These are phyloP conservation scores for Raddia distichophylla DNA, from an alignment of 176 grass and related monocot genomes.

Conservation along the genomic window DNA sequence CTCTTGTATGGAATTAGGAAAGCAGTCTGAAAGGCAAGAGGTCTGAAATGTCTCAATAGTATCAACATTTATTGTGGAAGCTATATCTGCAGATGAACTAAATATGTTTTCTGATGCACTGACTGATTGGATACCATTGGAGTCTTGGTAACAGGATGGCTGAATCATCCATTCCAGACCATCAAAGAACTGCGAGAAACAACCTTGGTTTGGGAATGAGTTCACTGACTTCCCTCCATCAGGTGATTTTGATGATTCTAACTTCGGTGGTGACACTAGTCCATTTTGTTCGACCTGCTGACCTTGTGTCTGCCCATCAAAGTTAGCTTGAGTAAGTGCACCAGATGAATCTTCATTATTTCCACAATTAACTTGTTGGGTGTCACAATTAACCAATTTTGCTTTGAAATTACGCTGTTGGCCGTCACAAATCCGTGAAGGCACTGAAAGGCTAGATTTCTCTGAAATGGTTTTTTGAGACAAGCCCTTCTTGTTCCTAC, in stretches of 20 bases:
- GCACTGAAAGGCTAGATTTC: conserved; percentile 50
- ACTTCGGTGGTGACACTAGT: conserved; percentile 40
- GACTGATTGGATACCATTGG: conserved; percentile 43
- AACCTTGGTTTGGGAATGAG: conserved; percentile 55
- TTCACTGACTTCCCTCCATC: conserved; percentile 52
- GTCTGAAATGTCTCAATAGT: conserved; percentile 63
- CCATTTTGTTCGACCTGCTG: conserved; percentile 44
- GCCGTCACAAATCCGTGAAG: conserved; percentile 41
- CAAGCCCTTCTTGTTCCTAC: conserved; percentile 53
- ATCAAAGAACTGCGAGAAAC: conserved; percentile 53
- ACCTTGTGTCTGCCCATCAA: conserved; percentile 34
- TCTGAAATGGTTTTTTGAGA: conserved; percentile 54
- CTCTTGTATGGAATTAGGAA: conserved; percentile 63
- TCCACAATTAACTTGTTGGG: conserved; percentile 23
- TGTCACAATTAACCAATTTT: conserved; percentile 17
- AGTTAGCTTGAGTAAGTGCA: conserved; percentile 41
- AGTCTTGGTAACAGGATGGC: conserved; percentile 63
- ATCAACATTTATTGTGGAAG: conserved; percentile 60
- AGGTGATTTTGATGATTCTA: conserved; percentile 54
- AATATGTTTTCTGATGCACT: conserved; percentile 61
- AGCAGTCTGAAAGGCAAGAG: conserved; percentile 63
- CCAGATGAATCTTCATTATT: conserved; percentile 51
- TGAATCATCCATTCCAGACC: conserved; percentile 79
- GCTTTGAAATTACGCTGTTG: conserved; percentile 39
- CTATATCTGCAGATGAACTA: conserved; percentile 55